Conservation (phyloP, 768 basidiomycete genomes). For the Trametes cingulata region DNA sequence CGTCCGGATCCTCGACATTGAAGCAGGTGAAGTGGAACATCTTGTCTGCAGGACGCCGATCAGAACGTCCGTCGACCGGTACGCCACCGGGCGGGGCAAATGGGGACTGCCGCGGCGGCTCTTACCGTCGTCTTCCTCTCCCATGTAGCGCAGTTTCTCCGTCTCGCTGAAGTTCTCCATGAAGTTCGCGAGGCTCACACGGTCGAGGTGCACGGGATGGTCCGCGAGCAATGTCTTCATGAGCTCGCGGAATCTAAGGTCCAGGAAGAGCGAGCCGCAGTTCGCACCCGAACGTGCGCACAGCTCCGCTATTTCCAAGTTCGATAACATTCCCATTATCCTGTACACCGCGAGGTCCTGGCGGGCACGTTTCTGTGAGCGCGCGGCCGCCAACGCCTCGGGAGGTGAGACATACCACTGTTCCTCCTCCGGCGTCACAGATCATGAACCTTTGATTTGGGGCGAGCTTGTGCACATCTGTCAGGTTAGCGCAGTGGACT, state of each 20-base stretch:
- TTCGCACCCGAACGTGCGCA: constrained; percentile 86
- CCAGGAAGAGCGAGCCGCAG: constrained; percentile 85
- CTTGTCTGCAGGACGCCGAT: constrained; percentile 49
- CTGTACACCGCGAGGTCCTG: constrained; percentile 49
- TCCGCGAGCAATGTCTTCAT: constrained; percentile 76
- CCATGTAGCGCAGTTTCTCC: constrained; percentile 78
- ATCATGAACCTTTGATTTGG: constrained; percentile 87
- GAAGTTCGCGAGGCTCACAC: constrained; percentile 80
- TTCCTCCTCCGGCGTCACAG: constrained; percentile 87
- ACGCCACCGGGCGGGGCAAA: constrained; percentile 7
- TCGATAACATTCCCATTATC: constrained; percentile 77
- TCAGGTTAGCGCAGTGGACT: constrained; percentile 82
- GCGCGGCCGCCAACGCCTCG: background rate
- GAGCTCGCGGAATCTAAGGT: constrained; percentile 82
- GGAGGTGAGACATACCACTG: constrained; percentile 48
- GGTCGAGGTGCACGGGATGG: constrained; percentile 83
- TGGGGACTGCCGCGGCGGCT: constrained; percentile 1
- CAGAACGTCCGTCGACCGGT: background rate
- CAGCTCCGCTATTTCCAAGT: constrained; percentile 91
- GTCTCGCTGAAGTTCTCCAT: constrained; percentile 90
- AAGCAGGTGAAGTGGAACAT: constrained; percentile 91
- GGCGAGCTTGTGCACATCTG: constrained; percentile 75
- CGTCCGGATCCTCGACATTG: constrained; percentile 82
- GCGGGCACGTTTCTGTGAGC: background rate
- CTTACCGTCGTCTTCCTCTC: constrained; percentile 74